Base-by-base conservation (phyloP, 768 basidiomycete species). In the Daedaleopsis nitida region DNA sequence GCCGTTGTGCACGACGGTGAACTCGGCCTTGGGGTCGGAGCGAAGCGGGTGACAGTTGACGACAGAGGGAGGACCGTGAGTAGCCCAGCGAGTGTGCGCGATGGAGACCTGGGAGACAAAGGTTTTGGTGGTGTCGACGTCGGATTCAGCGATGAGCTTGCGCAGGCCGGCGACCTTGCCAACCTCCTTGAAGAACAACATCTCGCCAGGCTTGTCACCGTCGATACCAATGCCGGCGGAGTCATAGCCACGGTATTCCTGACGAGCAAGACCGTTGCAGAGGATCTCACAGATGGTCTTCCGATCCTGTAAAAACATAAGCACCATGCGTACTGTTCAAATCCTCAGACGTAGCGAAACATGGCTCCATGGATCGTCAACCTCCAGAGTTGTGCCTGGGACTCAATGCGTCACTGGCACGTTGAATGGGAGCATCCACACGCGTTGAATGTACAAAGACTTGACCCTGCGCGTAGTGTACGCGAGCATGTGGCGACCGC, bases 71-170 rank as follows among this genome's bases (percentile, higher is more conserved):
- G 88, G 85, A 39, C 97, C 97, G 72, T 99, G 97, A 19, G 97
- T 99, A 2, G 97, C 97, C 97, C 97, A 99, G 66, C 97, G 92
- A 13, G 97, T 99, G 78, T 99, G 97, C 13, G 96, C 96, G 76
- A 99, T 98, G 42, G 94, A 94, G 48, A 96, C 94, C 77, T 98
- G 95, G 44, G 88, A 86, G 54, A 93, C 72, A 75, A 85, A 88
- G 39, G 84, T 81, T 80, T 92, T 94, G 71, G 81, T 77, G 60
- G 90, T 87, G 73, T 96, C 83, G 68, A 94, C 69, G 64, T 71
- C 74, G 32, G 92, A 86, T 58, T 80, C 78, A 43, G 87, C 85
- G 70, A 97, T 95, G 76, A 89, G 86, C 80, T 96, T 91, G 75
- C 94, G 90, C 55, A 99, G 84, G 27, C 89, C 88, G 48, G 89